These are phyloP conservation scores for Tolypocladium tropicale DNA, from an alignment of 2,329 filamentous ascomycete species.

Conservation along the genomic window DNA sequence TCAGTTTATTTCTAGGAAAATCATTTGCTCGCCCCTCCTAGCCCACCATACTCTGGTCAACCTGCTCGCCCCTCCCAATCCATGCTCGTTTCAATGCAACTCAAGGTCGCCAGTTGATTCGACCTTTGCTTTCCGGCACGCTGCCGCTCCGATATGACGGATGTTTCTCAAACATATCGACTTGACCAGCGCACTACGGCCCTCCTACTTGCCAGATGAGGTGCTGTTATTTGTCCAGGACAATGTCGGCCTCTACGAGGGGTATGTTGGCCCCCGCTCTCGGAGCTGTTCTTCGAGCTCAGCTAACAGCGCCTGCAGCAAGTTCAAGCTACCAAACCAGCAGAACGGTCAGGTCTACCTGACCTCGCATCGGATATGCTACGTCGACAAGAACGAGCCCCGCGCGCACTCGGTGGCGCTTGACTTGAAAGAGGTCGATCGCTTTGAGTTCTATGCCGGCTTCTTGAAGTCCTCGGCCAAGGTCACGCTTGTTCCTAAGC, in stretches of 20 bases:
- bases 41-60: neutral
- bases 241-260: slow-evolving; percentile 94
- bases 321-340: slow-evolving; percentile 87
- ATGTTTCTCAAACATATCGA: slow-evolving; percentile 97
- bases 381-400: slow-evolving; percentile 81
- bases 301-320: slow-evolving; percentile 43
- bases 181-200: slow-evolving; percentile 90
- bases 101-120: neutral
- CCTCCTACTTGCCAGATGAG: slow-evolving; percentile 86
- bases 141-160: slow-evolving; percentile 44
- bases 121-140: slow-evolving; percentile 2
- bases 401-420: slow-evolving; percentile 76
- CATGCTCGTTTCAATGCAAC: neutral
- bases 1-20: neutral
- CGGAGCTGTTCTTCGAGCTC: neutral
- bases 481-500: slow-evolving; percentile 79
- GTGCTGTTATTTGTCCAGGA: slow-evolving; percentile 93
- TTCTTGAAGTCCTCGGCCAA: slow-evolving; percentile 95
- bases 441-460: slow-evolving; percentile 82
- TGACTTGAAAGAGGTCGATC: slow-evolving; percentile 83
- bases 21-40: neutral
- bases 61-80: neutral
- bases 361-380: slow-evolving; percentile 91
- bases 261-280: slow-evolving; percentile 45
- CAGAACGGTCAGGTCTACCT: slow-evolving; percentile 95